These are phyloP conservation scores for Glebionis coronaria DNA, from an alignment of 129 eudicot species.

Conservation along the genomic window DNA sequence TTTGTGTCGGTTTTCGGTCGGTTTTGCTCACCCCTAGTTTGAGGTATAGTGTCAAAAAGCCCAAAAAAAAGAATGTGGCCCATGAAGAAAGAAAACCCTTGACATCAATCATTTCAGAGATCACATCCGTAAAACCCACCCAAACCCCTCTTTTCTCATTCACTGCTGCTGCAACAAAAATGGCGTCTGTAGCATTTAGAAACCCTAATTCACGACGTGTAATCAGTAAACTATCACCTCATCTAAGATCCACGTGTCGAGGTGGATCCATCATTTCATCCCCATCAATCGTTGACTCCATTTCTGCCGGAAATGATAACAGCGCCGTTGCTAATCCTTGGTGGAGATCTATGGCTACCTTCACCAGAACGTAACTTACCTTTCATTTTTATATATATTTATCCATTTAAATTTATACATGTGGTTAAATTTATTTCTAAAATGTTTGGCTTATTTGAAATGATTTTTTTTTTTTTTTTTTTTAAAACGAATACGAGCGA, in stretches of 20 bases:
- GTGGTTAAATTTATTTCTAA: too few relatives aligned
- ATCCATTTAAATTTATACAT: too few relatives aligned
- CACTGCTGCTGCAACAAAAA: slow-evolving; percentile 20
- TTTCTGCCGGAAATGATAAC: slow-evolving; percentile 40
- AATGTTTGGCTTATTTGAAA: too few relatives aligned
- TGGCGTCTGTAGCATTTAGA: slow-evolving; percentile 72
- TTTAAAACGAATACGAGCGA: too few relatives aligned
- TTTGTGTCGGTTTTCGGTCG: too few relatives aligned
- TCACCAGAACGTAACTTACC: slow-evolving; percentile 72
- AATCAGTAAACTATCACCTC: slow-evolving; percentile 39
- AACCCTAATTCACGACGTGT: slow-evolving; percentile 60
- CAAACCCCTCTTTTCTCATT: slow-evolving; percentile 34
- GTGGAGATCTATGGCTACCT: slow-evolving; percentile 99
- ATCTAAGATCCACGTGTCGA: slow-evolving; percentile 52
- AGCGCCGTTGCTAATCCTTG: slow-evolving; percentile 37
- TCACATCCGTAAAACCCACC: slow-evolving; percentile 28
- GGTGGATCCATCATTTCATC: slow-evolving; percentile 48
- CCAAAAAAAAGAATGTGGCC: too few relatives aligned
- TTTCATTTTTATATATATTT: not conserved
- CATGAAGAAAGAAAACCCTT: slow-evolving; percentile 26
- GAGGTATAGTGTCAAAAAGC: too few relatives aligned
- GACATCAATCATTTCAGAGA: slow-evolving; percentile 6
- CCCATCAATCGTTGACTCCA: slow-evolving; percentile 32
- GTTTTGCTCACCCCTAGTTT: too few relatives aligned
- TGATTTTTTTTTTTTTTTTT: too few relatives aligned